Evolutionary conservation across 2,329 filamentous ascomycete genomes (phyloP), one percentile per base, ranked within the genome.

Genomic region (Colletotrichum truncatum): DNA sequence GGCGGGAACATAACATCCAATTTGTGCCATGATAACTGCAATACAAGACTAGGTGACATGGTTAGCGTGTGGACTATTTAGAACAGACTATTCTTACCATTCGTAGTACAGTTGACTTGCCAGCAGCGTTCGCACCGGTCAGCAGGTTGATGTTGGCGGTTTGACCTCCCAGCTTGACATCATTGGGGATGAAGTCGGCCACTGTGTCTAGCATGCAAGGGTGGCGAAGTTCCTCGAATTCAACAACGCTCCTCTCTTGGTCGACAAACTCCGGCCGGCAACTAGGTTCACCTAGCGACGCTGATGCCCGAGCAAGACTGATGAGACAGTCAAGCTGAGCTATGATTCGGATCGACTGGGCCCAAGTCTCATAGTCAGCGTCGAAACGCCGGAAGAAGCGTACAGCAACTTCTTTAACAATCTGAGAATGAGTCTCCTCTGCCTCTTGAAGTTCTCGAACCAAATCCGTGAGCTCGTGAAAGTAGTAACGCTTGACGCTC

Each of bases 11-110:
- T 97, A 92, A 77, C 95, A 98, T 59, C 96, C 96, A 28, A 99
- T 91, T 75, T 99, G 96, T 1, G 96, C 96, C 88, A 99, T 94
- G 71, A 99, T 98, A 52, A 98, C 95, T 0, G 96, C 96, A 49
- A 96, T 89, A 73, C 96, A 99, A 3, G 95, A 97, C 91, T 93
- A n/a, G n/a, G 71, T 2, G 49, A 9, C 45, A 6, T 30, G 26
- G 70, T 78, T 73, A 78, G 74, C 43, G 14, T 34, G 8, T 5
- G 6, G 14, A n/a, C 9, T 26, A 25, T 3, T 14, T 21, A 4
- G 8, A 18, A 6, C 25, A 21, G 6, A 12, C 23, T 2, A 23
- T 3, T 77, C 87, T 79, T 82, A 93, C 91, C 96, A 98, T 98
- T 74, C 96, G 89, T 30, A 99, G 86, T 43, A 99, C 89, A 1